Percentiles rank a stretch among this genome's conserved stretches.
phyloP scores from a whole-genome alignment of 2,329 filamentous ascomycete species.

The Phyllosticta citrichinensis region DNA sequence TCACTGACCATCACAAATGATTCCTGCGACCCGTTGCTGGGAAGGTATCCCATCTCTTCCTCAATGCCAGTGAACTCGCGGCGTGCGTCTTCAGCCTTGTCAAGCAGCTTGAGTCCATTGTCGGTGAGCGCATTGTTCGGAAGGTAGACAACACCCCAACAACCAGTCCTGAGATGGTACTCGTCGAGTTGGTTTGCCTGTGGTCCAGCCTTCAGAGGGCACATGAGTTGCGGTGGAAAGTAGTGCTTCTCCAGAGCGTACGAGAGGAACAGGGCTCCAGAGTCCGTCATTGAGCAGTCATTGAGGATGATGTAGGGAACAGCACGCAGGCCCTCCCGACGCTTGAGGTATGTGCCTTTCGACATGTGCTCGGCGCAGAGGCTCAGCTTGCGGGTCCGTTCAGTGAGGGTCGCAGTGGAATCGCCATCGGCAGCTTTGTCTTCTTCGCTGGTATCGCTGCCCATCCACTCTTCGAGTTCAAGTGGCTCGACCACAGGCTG shows the following conservation, averaged over 20 bases:
- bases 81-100: slow-evolving; percentile 7
- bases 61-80: slow-evolving; percentile 3
- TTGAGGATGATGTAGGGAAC: slow-evolving; percentile 30
- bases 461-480: slow-evolving; percentile 11
- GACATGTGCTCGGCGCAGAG: background rate
- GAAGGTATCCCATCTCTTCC: background rate
- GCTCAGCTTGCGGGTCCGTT: slow-evolving; percentile 3
- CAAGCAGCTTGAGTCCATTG: slow-evolving; percentile 8
- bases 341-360: slow-evolving; percentile 10
- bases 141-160: slow-evolving; percentile 26
- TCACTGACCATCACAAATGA: slow-evolving; percentile 8
- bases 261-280: slow-evolving; percentile 32
- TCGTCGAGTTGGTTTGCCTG: slow-evolving; percentile 20
- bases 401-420: background rate
- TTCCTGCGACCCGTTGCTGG: background rate
- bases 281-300: slow-evolving; percentile 25
- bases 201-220: slow-evolving; percentile 21
- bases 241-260: slow-evolving; percentile 30
- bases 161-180: slow-evolving; percentile 19
- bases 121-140: slow-evolving; percentile 16
- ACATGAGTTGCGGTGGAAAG: slow-evolving; percentile 27
- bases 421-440: background rate
- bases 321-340: slow-evolving; percentile 28
- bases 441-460: background rate
- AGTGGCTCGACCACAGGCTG: slow-evolving; percentile 23